These are phyloP conservation scores for Sorghum bicolor DNA, from an alignment of 176 grass and related monocot species.

Conservation along the genomic window DNA sequence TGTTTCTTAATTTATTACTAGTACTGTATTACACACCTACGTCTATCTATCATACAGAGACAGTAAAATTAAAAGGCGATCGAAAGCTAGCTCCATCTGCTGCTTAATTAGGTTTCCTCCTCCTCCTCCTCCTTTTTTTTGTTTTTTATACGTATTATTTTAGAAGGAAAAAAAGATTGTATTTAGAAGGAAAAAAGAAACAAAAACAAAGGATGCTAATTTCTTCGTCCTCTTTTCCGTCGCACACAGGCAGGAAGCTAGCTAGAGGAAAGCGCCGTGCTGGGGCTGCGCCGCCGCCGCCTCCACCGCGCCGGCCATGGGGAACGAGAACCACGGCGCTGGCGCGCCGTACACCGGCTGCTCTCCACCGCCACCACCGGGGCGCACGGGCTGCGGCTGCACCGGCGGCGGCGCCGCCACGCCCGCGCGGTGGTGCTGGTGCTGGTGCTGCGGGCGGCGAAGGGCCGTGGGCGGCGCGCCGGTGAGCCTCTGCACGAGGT, in stretches of 20 bases:
- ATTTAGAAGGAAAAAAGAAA: no score
- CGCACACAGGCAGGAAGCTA: neutral
- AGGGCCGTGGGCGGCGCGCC: slow-evolving; percentile 14
- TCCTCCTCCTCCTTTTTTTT: no score
- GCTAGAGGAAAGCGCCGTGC: neutral
- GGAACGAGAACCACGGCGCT: slow-evolving; percentile 31
- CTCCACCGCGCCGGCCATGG: neutral
- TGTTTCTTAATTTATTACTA: no score
- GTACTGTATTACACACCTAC: no score
- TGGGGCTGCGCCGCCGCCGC: neutral
- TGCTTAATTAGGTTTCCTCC: no score
- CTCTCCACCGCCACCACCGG: neutral
- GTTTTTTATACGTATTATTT: no score
- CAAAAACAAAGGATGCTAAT: no score
- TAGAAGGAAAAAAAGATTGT: no score
- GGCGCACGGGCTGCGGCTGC: slow-evolving; percentile 7
- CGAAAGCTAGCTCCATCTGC: no score
- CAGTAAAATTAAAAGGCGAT: no score
- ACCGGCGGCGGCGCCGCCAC: neutral
- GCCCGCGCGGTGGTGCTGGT: neutral
- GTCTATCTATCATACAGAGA: no score
- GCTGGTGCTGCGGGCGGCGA: neutral
- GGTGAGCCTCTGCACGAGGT: slow-evolving; percentile 66
- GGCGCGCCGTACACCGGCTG: neutral
- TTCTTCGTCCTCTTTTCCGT: no score